Evolutionary conservation across 257 asterid species (phyloP).

Genomic region (Cinchona pubescens): DNA sequence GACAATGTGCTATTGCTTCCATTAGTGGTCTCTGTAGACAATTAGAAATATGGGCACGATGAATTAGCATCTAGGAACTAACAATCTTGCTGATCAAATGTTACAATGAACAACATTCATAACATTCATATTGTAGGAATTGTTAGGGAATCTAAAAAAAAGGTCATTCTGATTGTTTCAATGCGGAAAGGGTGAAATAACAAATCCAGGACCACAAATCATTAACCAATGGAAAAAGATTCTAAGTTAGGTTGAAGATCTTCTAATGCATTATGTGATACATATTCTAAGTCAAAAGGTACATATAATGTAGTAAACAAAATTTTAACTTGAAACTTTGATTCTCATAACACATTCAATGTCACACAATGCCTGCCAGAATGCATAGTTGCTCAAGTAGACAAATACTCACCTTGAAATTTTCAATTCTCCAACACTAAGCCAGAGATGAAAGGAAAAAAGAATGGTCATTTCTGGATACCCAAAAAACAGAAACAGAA

Average conservation of each 20-base stretch:
- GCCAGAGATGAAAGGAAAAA: not conserved
- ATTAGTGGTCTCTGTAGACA: slow-evolving; percentile 52
- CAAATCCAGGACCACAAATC: too few species aligned
- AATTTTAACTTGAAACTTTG: not conserved
- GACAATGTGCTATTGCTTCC: slow-evolving; percentile 80
- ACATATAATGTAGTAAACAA: not conserved
- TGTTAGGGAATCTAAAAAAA: not conserved
- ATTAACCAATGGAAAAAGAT: not conserved
- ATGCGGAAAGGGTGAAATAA: too few species aligned
- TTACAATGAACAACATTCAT: not conserved
- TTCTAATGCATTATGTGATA: not conserved
- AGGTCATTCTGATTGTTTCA: not conserved
- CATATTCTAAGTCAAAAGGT: not conserved
- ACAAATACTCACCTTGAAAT: not conserved
- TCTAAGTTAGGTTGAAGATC: not conserved
- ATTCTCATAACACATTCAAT: not conserved
- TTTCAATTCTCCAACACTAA: not conserved
- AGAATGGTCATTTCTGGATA: not conserved
- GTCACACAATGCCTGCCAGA: not conserved
- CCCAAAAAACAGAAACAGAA: too few species aligned
- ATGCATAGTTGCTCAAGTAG: not conserved
- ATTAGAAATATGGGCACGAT: not conserved
- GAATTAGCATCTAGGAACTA: not conserved
- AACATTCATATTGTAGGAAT: not conserved
- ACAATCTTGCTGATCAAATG: not conserved